Evolutionary conservation across 140 eudicot genomes (phyloP).

Genomic region (Flaveria floridana): DNA sequence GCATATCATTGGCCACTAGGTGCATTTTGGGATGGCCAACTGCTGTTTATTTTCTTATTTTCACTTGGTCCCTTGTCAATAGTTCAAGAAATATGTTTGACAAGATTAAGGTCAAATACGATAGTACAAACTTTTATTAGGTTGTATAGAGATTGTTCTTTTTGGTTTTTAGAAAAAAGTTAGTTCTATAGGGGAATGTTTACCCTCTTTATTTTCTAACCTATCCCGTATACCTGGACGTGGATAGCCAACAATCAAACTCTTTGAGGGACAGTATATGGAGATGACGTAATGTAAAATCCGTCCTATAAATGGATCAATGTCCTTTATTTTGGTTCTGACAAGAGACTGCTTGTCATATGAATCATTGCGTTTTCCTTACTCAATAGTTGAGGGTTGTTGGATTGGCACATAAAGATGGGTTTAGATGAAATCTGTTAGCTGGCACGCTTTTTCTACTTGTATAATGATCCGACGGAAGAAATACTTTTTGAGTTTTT

Average conservation of each 20-base stretch:
- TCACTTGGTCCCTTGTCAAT: slow-evolving; percentile 22
- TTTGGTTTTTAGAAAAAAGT: slow-evolving; percentile 1
- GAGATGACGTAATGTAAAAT: background rate
- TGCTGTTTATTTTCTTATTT: slow-evolving; percentile 15
- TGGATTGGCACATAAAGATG: slow-evolving; percentile 22
- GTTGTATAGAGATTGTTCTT: slow-evolving; percentile 25
- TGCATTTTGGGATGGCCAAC: slow-evolving; percentile 30
- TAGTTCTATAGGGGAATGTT: slow-evolving; percentile 12
- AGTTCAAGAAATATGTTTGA: slow-evolving; percentile 21
- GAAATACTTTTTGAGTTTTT: slow-evolving; percentile 2
- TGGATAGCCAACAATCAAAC: slow-evolving; percentile 16
- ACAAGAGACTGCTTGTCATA: slow-evolving; percentile 25
- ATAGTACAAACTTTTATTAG: slow-evolving; percentile 25
- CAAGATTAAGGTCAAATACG: slow-evolving; percentile 22
- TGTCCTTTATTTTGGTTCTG: slow-evolving; percentile 12
- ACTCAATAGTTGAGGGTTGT: slow-evolving; percentile 18
- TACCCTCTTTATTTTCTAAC: slow-evolving; percentile 1
- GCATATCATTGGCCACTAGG: slow-evolving; percentile 30
- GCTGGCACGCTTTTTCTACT: background rate
- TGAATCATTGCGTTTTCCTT: slow-evolving; percentile 12
- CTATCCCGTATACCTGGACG: slow-evolving; percentile 21
- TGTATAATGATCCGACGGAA: slow-evolving; percentile 19
- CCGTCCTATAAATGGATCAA: slow-evolving; percentile 15
- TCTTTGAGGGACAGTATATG: slow-evolving; percentile 12
- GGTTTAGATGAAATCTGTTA: slow-evolving; percentile 11